Evolutionary conservation across 2,329 filamentous ascomycete genomes (phyloP).

Genomic region (Pseudopithomyces chartarum): DNA sequence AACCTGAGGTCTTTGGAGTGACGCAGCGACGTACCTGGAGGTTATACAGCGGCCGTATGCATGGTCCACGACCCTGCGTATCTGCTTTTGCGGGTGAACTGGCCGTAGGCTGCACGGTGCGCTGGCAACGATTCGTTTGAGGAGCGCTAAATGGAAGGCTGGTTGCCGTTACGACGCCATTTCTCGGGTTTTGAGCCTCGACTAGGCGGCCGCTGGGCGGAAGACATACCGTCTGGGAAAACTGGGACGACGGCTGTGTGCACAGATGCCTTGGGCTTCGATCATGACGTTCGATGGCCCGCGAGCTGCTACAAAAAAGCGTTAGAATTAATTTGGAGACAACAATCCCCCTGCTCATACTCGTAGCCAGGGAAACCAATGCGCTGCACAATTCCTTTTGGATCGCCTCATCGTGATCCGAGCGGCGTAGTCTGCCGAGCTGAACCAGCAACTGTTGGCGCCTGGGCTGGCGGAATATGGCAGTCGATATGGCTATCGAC

Average conservation of each 20-base stretch:
- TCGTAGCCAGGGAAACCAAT: constrained; percentile 31
- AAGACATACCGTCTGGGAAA: constrained; percentile 21
- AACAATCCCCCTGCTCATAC: constrained; percentile 18
- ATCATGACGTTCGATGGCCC: constrained; percentile 31
- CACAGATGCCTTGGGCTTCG: constrained; percentile 31
- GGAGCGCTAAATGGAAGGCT: constrained; percentile 23
- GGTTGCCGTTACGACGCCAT: constrained; percentile 36
- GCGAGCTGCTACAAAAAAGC: constrained; percentile 17
- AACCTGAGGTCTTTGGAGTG: neutral
- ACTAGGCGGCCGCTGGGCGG: constrained; percentile 26
- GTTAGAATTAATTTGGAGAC: constrained; percentile 17
- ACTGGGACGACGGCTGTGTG: constrained; percentile 24
- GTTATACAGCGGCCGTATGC: constrained; percentile 29
- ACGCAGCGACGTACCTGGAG: constrained; percentile 27
- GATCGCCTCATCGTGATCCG: neutral
- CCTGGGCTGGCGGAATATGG: constrained; percentile 15
- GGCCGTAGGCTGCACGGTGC: constrained; percentile 42
- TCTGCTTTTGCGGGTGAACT: constrained; percentile 20
- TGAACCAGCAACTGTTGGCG: neutral
- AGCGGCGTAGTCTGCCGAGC: neutral
- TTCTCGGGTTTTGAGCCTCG: constrained; percentile 22
- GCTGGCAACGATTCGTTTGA: constrained; percentile 37
- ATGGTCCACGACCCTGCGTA: constrained; percentile 16
- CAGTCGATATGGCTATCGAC: constrained; percentile 12
- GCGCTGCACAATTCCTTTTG: constrained; percentile 4